phyloP scores from a whole-genome alignment of 495 filamentous ascomycete species.

The Tuber umbilicatum region DNA sequence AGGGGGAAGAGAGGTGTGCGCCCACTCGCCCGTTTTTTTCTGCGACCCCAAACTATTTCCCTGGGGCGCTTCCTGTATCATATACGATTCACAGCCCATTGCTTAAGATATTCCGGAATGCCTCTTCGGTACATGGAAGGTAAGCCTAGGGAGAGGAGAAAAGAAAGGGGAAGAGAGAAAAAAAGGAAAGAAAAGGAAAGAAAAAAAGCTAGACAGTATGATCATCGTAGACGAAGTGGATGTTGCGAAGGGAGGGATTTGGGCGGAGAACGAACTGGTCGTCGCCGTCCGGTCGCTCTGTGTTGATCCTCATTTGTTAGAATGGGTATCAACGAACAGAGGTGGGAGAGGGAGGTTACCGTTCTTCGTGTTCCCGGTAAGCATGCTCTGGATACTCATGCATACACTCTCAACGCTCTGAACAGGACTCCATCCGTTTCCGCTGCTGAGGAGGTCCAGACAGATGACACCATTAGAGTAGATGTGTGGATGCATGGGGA shows the following conservation, averaged over 20 bases:
- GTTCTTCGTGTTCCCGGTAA: conserved; percentile 86
- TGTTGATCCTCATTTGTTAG: neutral
- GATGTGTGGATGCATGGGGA: conserved; percentile 95
- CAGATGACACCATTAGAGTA: conserved; percentile 98
- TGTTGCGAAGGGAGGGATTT: conserved; percentile 31
- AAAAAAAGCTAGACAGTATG: conserved; percentile 28
- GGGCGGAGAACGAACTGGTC: conserved; percentile 38
- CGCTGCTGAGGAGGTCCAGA: conserved; percentile 75
- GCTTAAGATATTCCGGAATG: neutral
- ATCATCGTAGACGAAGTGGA: conserved; percentile 41
- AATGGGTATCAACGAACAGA: neutral
- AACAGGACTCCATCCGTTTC: conserved; percentile 86
- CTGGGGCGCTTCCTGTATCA: neutral
- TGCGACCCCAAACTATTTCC: neutral
- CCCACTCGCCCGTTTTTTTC: neutral
- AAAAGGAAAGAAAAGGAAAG: neutral
- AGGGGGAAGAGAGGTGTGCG: neutral
- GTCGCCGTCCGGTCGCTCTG: conserved; percentile 40
- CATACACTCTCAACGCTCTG: conserved; percentile 96
- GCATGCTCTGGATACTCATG: conserved; percentile 97
- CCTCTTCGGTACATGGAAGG: neutral
- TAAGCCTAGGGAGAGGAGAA: neutral
- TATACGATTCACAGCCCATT: neutral
- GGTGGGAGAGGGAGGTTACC: conserved; percentile 40
- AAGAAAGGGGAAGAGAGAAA: neutral